These are phyloP conservation scores for Fistulinella prunicolor DNA, from an alignment of 768 basidiomycete genomes.

Conservation along the genomic window DNA sequence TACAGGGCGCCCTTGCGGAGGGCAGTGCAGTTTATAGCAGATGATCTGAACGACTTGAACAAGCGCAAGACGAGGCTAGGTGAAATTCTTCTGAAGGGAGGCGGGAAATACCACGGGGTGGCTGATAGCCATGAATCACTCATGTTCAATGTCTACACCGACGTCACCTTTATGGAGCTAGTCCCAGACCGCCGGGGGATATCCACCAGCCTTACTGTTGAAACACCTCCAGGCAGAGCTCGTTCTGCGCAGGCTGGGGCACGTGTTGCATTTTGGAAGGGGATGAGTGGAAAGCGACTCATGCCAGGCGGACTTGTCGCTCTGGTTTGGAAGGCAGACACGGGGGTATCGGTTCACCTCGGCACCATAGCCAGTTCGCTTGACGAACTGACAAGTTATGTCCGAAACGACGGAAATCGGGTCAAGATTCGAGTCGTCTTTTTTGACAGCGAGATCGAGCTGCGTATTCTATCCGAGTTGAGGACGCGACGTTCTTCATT, in stretches of 20 bases:
- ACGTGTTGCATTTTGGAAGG: constrained; percentile 60
- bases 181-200: constrained; percentile 53
- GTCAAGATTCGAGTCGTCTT: constrained; percentile 55
- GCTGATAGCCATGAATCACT: constrained; percentile 43
- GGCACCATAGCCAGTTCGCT: constrained; percentile 47
- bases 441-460: constrained; percentile 57
- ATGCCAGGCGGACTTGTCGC: constrained; percentile 63
- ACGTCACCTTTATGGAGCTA: constrained; percentile 45
- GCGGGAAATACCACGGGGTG: constrained; percentile 56
- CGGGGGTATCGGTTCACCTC: constrained; percentile 45
- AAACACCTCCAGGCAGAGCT: constrained; percentile 56
- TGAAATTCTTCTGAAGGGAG: constrained; percentile 46
- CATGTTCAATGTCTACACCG: constrained; percentile 64
- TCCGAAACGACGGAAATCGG: constrained; percentile 29
- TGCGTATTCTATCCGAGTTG: constrained; percentile 43
- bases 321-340: constrained; percentile 45
- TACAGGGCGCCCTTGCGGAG: constrained; percentile 51
- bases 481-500: constrained; percentile 23
- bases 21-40: constrained; percentile 46
- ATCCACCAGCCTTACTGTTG: constrained; percentile 43
- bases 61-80: constrained; percentile 38
- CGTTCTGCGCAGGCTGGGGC: constrained; percentile 36
- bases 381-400: constrained; percentile 46
- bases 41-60: constrained; percentile 37
- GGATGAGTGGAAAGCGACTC: constrained; percentile 54